Percentiles rank a stretch among this genome's conserved stretches.
Conservation (phyloP, 257 asterid species). For the Sherardia arvensis region DNA sequence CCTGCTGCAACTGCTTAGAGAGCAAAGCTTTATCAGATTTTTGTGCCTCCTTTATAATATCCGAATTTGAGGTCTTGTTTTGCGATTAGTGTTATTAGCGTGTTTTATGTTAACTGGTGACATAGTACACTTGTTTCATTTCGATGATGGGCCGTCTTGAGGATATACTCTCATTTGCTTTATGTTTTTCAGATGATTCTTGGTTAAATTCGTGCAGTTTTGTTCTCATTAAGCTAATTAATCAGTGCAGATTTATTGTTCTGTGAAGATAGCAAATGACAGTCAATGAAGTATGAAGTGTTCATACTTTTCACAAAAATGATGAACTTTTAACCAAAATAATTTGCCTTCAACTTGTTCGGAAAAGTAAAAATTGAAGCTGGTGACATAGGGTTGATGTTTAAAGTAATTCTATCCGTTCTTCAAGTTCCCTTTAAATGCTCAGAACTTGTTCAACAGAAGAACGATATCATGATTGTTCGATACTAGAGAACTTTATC, state of each 20-base stretch:
- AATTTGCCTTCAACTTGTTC: no score
- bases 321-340: no score
- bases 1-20: constrained; percentile 24
- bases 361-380: no score
- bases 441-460: no score
- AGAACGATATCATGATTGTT: no score
- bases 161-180: constrained; percentile 6
- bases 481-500: no score
- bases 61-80: constrained; percentile 23
- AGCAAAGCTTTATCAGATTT: constrained; percentile 12
- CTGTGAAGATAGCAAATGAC: no score
- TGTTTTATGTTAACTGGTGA: constrained; percentile 20
- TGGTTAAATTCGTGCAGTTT: background rate
- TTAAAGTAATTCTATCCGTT: no score
- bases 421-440: no score
- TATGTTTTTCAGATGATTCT: background rate
- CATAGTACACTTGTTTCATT: constrained; percentile 14
- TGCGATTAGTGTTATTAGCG: constrained; percentile 14
- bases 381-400: no score
- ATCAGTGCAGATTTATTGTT: no score
- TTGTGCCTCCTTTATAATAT: constrained; percentile 25
- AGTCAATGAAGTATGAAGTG: background rate
- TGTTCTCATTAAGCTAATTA: background rate
- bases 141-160: constrained; percentile 7
- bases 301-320: no score